Base-by-base conservation (phyloP, 192 early-diverging fungal genomes). In the Phlyctochytrium arcticum region DNA sequence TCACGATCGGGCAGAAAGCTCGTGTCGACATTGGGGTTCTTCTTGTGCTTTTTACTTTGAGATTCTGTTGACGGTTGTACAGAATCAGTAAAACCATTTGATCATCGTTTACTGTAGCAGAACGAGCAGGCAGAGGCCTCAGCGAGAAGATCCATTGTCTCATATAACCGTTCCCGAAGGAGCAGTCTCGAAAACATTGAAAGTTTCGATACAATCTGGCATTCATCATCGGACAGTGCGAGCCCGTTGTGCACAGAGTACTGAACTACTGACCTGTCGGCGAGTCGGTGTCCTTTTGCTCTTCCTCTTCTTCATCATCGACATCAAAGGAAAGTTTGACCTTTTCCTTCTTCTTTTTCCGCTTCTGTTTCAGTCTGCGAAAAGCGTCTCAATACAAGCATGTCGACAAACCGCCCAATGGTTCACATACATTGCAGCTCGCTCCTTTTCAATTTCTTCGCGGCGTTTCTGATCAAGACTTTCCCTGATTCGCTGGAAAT, bases 1-100 rank as follows among this genome's bases (percentile, higher is more conserved):
- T 94, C 90, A 21, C 86, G 77, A 72, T 98, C 95, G 6, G 92
- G 93, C 48, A 98, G 72, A 69, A 95, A 95, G 47, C 88, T 90
- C 2, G 95, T 98, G 56, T 98, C 92, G 54, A 96, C 92, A 19
- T 71, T 68, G 0, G 95, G 95, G 75, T 98, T 89, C 68, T 96
- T 98, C 39, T 82, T 78, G 8, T 62, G 49, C 62, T 81, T 83
- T 50, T 75, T 77, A 19, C 62, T 71, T 34, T 57, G 49, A 29
- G 54, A 34, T 35, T 51, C 32, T 76, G 50, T 83, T 68, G 67
- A 76, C 82, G 34, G 39, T 2, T 44, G 39, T 12, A 44, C 39
- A 19, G 37, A 44, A 60, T 61, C n/a, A n/a, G n/a, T n/a, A n/a
- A n/a, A n/a, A n/a, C n/a, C n/a, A n/a, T n/a, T n/a, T n/a, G n/a